A percentile compares a stretch with the other conserved stretches of the same genome.
These are phyloP conservation scores for Mycocentrospora acerina DNA, from an alignment of 2,329 filamentous ascomycete genomes.

Conservation along the genomic window DNA sequence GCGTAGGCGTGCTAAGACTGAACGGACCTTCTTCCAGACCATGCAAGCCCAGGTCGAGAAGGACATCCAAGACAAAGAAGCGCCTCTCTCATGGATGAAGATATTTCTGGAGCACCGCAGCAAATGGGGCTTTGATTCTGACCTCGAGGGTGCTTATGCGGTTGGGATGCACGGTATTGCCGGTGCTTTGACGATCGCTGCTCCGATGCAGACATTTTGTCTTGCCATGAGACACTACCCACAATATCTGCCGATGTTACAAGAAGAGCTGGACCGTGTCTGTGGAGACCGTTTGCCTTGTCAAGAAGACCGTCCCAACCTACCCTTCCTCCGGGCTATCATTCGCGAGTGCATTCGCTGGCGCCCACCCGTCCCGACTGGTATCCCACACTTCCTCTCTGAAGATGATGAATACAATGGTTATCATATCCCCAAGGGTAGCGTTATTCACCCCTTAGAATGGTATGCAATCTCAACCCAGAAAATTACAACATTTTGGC, in stretches of 20 bases:
- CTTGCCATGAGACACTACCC: conserved; percentile 50
- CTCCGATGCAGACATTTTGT: conserved; percentile 51
- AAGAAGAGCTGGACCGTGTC: conserved; percentile 44
- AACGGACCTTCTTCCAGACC: conserved; percentile 47
- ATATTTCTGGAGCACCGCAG: conserved; percentile 44
- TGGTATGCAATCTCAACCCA: conserved; percentile 35
- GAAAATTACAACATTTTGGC: conserved; percentile 1
- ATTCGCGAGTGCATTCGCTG: conserved; percentile 47
- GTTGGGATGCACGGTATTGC: conserved; percentile 53
- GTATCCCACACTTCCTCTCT: conserved; percentile 57
- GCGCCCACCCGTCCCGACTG: conserved; percentile 48
- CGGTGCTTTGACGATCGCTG: conserved; percentile 50
- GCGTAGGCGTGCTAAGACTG: conserved; percentile 44
- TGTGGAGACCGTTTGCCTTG: conserved; percentile 42
- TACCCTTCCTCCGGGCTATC: conserved; percentile 43
- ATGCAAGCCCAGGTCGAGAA: conserved; percentile 46
- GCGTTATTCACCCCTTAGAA: conserved; percentile 47
- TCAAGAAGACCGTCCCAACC: conserved; percentile 40
- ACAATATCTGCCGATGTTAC: conserved; percentile 44
- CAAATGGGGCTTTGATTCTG: conserved; percentile 45
- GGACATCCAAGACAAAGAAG: conserved; percentile 37
- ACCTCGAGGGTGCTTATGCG: conserved; percentile 49
- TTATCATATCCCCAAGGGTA: conserved; percentile 60
- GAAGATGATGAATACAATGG: conserved; percentile 60
- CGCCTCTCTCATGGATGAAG: conserved; percentile 46